Conservation (phyloP, 495 filamentous ascomycete species). For the Aspergillus olivimuriae region DNA sequence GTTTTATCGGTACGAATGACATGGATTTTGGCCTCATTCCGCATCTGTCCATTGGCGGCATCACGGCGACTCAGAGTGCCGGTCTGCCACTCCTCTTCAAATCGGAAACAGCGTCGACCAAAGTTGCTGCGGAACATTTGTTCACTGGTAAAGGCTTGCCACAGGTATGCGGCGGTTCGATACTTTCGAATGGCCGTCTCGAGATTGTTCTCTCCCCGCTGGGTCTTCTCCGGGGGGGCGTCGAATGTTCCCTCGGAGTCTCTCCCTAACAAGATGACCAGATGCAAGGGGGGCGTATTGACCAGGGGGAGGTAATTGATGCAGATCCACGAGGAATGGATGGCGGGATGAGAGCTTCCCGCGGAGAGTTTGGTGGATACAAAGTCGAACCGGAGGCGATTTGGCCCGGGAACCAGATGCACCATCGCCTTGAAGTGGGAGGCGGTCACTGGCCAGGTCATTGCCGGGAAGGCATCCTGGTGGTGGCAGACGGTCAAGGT, state of each 20-base stretch:
- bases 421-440: constrained; percentile 86
- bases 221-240: constrained; percentile 64
- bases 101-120: constrained; percentile 75
- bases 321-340: constrained; percentile 71
- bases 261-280: constrained; percentile 77
- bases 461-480: constrained; percentile 76
- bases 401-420: constrained; percentile 81
- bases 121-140: constrained; percentile 88
- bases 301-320: constrained; percentile 79
- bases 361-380: constrained; percentile 70
- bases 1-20: constrained; percentile 78
- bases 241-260: constrained; percentile 87
- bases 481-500: constrained; percentile 72
- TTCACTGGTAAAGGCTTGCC: constrained; percentile 92
- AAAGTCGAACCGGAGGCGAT: constrained; percentile 81
- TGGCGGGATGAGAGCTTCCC: constrained; percentile 57
- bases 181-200: constrained; percentile 79
- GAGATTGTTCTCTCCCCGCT: constrained; percentile 73
- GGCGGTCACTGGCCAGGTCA: constrained; percentile 74
- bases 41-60: constrained; percentile 58
- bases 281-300: constrained; percentile 70
- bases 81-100: constrained; percentile 88
- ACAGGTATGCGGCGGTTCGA: constrained; percentile 85
- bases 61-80: constrained; percentile 71
- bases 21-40: constrained; percentile 85